phyloP scores from a whole-genome alignment of 257 asterid species.

The Nicotiana tomentosiformis region DNA sequence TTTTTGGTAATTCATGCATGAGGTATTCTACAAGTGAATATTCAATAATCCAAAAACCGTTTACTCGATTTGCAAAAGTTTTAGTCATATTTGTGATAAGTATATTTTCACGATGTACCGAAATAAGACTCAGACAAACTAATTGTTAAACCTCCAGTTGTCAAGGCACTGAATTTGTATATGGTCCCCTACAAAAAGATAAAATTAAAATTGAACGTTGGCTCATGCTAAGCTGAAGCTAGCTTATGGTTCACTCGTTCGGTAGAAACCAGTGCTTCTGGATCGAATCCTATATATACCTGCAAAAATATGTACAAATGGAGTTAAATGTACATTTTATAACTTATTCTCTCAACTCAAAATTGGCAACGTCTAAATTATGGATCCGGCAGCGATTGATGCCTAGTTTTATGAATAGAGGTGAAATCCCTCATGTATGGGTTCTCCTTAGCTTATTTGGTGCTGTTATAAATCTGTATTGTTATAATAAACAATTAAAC shows the following conservation, averaged over 20 bases:
- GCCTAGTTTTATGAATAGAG: neutral
- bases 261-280: neutral
- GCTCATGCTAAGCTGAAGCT: too few relatives aligned
- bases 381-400: too few relatives aligned
- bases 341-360: neutral
- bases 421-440: neutral
- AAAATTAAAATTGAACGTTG: neutral
- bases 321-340: neutral
- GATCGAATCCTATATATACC: neutral
- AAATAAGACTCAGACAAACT: neutral
- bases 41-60: neutral
- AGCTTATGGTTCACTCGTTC: too few relatives aligned
- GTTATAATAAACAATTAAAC: too few relatives aligned
- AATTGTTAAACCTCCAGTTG: neutral
- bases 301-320: too few relatives aligned
- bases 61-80: neutral
- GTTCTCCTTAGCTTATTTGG: neutral
- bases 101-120: neutral
- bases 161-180: neutral
- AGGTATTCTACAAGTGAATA: neutral
- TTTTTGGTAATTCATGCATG: too few relatives aligned
- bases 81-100: neutral
- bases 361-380: neutral
- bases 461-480: neutral
- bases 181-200: neutral